These are phyloP conservation scores for Stipa capillata DNA, from an alignment of 176 grass and related monocot species.

Conservation along the genomic window DNA sequence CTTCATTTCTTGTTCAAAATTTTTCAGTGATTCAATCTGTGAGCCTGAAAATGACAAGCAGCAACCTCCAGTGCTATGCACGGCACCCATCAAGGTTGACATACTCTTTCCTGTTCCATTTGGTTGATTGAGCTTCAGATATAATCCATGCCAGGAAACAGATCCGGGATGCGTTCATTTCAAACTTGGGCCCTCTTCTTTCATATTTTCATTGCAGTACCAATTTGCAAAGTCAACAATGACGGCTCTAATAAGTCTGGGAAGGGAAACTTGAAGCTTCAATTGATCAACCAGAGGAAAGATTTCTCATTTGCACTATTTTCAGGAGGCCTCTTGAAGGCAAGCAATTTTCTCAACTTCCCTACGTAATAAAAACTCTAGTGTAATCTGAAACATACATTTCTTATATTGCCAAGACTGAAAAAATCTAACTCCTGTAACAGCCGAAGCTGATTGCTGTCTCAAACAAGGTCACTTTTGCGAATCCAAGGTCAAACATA, in stretches of 20 bases:
- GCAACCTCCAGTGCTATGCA: conserved; percentile 45
- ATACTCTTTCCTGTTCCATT: not conserved
- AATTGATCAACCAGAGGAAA: conserved; percentile 73
- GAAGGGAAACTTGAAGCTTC: conserved; percentile 51
- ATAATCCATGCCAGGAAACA: not conserved
- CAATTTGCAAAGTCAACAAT: conserved; percentile 53
- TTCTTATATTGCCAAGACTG: not conserved
- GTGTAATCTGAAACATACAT: not conserved
- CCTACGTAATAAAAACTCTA: not conserved
- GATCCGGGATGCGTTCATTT: not conserved
- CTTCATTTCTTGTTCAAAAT: not conserved
- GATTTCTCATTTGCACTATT: conserved; percentile 81
- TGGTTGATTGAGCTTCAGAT: not conserved
- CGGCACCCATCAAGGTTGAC: conserved; percentile 58
- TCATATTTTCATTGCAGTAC: conserved; percentile 40
- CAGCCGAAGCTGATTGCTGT: conserved; percentile 57
- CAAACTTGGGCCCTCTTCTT: not conserved
- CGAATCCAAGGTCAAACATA: conserved; percentile 53
- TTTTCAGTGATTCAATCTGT: conserved; percentile 48
- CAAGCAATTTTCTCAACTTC: conserved; percentile 15
- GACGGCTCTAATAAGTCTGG: conserved; percentile 32
- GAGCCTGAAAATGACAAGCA: conserved; percentile 41
- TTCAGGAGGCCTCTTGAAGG: conserved; percentile 50
- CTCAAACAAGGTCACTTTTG: conserved; percentile 45
- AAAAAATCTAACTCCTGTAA: not conserved